phyloP scores from a whole-genome alignment of 2,329 filamentous ascomycete species.

The Aspergillus sp. region DNA sequence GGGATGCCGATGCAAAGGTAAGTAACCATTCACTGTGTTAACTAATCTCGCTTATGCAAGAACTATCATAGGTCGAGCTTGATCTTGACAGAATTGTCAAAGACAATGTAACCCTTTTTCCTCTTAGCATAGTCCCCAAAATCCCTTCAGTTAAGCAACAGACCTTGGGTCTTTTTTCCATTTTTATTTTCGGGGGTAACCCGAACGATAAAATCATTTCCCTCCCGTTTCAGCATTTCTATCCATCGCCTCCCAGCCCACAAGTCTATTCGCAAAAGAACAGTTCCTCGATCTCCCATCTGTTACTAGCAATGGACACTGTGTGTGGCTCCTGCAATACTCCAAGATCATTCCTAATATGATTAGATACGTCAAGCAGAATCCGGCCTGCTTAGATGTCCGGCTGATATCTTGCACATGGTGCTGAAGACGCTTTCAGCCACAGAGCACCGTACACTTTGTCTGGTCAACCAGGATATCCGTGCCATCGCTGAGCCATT shows the following conservation, averaged over 20 bases:
- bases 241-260: too few species aligned
- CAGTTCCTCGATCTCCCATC: background rate
- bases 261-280: too few species aligned
- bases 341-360: background rate
- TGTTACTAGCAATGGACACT: background rate
- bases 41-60: too few species aligned
- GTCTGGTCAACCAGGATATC: conserved; percentile 14
- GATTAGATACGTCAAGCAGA: background rate
- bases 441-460: conserved; percentile 12
- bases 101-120: too few species aligned
- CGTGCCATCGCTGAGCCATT: conserved; percentile 15
- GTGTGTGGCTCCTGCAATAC: background rate
- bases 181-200: too few species aligned
- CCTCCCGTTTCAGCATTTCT: too few species aligned
- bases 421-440: conserved; percentile 16
- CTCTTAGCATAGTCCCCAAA: too few species aligned
- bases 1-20: background rate
- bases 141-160: too few species aligned
- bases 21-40: background rate
- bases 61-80: too few species aligned
- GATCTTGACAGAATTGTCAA: too few species aligned
- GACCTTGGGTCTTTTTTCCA: too few species aligned
- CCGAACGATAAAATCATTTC: too few species aligned
- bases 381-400: conserved; percentile 5
- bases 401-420: conserved; percentile 13